phyloP scores from a whole-genome alignment of 495 filamentous ascomycete genomes.

The Daldinia grandis region DNA sequence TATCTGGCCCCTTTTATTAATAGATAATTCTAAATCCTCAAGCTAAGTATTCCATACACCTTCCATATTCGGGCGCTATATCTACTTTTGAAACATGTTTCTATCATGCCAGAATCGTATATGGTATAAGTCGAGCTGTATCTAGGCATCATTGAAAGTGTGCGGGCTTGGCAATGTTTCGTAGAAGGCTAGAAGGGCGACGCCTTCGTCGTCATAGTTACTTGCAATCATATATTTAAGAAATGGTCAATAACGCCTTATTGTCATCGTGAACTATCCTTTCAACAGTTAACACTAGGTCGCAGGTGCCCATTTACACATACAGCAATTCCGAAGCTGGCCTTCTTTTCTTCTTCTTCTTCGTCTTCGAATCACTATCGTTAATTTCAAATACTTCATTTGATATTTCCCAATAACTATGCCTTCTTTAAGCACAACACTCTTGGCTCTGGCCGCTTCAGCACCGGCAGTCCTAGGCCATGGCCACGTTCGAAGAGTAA shows the following conservation, averaged over 20 bases:
- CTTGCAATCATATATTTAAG: slow-evolving; percentile 5
- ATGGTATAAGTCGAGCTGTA: not conserved
- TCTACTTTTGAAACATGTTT: slow-evolving; percentile 25
- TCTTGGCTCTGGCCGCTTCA: slow-evolving; percentile 54
- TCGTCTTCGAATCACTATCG: not conserved
- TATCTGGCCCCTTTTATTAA: slow-evolving; percentile 19
- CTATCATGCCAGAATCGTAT: slow-evolving; percentile 8
- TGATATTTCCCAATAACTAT: slow-evolving; percentile 12
- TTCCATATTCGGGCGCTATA: not conserved
- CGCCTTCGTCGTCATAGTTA: not conserved
- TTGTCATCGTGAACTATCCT: not conserved
- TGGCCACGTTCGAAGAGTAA: slow-evolving; percentile 61
- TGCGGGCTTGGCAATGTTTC: slow-evolving; percentile 1
- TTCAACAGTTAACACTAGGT: not conserved
- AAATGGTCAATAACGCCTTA: not conserved
- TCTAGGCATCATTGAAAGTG: not conserved
- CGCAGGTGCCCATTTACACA: not conserved
- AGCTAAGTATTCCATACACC: slow-evolving; percentile 9
- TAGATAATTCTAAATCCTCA: slow-evolving; percentile 21
- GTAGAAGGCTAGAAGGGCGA: not conserved
- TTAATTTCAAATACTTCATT: not conserved
- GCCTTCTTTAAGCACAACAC: slow-evolving; percentile 26
- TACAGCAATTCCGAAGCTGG: not conserved
- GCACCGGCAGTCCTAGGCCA: slow-evolving; percentile 61
- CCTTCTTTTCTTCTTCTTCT: slow-evolving; percentile 1